These are phyloP conservation scores for Suhomyces kunorum DNA, from an alignment of 1,139 yeast genomes.

Conservation along the genomic window DNA sequence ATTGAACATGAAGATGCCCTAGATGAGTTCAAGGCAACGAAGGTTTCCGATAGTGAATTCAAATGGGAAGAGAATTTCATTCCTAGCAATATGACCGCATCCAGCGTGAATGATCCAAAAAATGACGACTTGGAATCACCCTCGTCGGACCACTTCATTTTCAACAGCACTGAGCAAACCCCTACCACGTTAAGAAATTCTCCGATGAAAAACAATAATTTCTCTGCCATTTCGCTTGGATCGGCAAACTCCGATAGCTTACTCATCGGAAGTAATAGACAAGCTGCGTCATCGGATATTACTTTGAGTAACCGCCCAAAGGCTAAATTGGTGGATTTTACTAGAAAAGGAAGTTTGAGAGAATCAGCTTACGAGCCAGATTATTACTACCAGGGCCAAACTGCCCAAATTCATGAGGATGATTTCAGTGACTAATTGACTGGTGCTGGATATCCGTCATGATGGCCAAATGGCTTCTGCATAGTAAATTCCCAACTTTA, in stretches of 20 bases:
- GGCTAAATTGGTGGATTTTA: conserved; percentile 56
- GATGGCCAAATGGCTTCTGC: conserved; percentile 2
- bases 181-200: conserved; percentile 15
- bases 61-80: conserved; percentile 27
- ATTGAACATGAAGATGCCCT: conserved; percentile 14
- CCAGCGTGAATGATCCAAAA: conserved; percentile 12
- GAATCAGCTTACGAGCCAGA: conserved; percentile 41
- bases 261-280: conserved; percentile 13
- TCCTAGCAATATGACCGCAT: conserved; percentile 10
- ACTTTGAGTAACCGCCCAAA: conserved; percentile 17
- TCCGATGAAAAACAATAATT: conserved; percentile 18
- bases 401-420: conserved; percentile 39
- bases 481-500: conserved; percentile 7
- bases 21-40: conserved; percentile 35
- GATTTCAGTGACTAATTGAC: conserved; percentile 36
- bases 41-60: conserved; percentile 28
- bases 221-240: conserved; percentile 24
- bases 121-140: conserved; percentile 17
- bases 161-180: conserved; percentile 13
- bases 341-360: conserved; percentile 49
- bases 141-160: conserved; percentile 18
- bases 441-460: not conserved
- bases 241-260: conserved; percentile 12
- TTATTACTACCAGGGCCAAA: conserved; percentile 31
- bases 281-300: conserved; percentile 9